Conservation (phyloP, 75 land plant species). For the Cupressus sempervirens region DNA sequence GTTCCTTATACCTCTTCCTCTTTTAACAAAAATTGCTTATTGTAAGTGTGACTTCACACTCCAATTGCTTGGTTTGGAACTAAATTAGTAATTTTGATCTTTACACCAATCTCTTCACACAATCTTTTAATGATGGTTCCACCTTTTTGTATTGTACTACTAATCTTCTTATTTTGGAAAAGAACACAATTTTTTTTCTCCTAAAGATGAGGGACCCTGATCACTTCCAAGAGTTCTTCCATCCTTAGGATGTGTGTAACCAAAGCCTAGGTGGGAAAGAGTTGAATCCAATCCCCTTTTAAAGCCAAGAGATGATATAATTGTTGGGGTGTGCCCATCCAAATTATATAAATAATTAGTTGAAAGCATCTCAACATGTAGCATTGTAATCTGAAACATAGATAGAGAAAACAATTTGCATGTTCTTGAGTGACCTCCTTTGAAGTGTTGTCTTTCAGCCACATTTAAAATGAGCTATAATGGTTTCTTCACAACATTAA, state of each 20-base stretch:
- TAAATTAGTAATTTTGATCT: constrained; percentile 47
- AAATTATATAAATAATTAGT: neutral
- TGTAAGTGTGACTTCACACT: too few relatives aligned
- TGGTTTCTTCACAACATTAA: constrained; percentile 57
- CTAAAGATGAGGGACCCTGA: constrained; percentile 5
- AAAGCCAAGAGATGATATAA: constrained; percentile 16
- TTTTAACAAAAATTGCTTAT: too few relatives aligned
- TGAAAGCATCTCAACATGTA: constrained; percentile 12
- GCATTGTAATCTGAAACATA: neutral
- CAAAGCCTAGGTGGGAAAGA: constrained; percentile 3
- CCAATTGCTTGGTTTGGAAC: too few relatives aligned
- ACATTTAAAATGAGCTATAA: constrained; percentile 43
- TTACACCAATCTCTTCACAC: constrained; percentile 63
- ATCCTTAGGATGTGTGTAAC: constrained; percentile 12
- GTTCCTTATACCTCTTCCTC: too few relatives aligned
- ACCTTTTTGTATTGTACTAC: constrained; percentile 75
- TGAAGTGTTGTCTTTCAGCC: constrained; percentile 50
- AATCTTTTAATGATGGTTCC: constrained; percentile 57
- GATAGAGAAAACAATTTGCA: constrained; percentile 3
- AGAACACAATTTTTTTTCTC: constrained; percentile 51
- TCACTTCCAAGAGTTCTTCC: constrained; percentile 7
- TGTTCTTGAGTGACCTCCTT: constrained; percentile 25
- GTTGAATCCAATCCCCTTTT: neutral
- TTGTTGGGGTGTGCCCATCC: constrained; percentile 10
- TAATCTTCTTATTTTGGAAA: constrained; percentile 64